Conservation (phyloP, 2,329 filamentous ascomycete genomes). For the Orbilia quercus region DNA sequence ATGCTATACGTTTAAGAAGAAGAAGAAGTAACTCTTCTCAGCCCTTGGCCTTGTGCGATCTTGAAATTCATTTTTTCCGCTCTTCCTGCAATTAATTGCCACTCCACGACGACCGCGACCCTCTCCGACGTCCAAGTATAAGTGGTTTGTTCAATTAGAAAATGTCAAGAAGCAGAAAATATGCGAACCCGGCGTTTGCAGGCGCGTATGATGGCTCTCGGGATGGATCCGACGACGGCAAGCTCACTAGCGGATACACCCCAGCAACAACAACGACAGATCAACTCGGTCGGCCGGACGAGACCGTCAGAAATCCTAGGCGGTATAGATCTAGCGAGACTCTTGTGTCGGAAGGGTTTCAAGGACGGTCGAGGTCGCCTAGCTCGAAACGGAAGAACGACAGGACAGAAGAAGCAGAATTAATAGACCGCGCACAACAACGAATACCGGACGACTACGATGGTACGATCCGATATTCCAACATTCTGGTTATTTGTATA, state of each 20-base stretch:
- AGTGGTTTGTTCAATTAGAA: neutral
- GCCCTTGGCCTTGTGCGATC: neutral
- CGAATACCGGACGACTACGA: conserved; percentile 10
- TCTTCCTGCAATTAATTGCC: neutral
- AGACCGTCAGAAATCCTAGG: conserved; percentile 13
- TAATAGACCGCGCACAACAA: conserved; percentile 13
- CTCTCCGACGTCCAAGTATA: neutral
- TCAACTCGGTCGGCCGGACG: conserved; percentile 19
- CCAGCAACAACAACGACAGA: conserved; percentile 40
- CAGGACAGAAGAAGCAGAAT: conserved; percentile 16
- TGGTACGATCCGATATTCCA: conserved; percentile 25
- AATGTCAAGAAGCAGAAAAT: conserved; percentile 29
- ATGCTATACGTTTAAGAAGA: conserved; percentile 1
- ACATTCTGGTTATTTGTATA: neutral
- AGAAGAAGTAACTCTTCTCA: conserved; percentile 2
- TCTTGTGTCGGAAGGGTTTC: conserved; percentile 8
- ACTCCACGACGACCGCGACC: neutral
- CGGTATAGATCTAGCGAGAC: conserved; percentile 13
- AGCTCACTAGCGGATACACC: conserved; percentile 1
- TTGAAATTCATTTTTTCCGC: neutral
- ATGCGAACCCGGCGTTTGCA: conserved; percentile 40
- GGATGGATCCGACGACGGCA: conserved; percentile 11
- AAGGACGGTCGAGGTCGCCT: conserved; percentile 15
- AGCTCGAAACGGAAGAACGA: conserved; percentile 1
- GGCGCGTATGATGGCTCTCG: neutral